These are phyloP conservation scores for Martiniozyma abietophila DNA, from an alignment of 805 yeast species.

Conservation along the genomic window DNA sequence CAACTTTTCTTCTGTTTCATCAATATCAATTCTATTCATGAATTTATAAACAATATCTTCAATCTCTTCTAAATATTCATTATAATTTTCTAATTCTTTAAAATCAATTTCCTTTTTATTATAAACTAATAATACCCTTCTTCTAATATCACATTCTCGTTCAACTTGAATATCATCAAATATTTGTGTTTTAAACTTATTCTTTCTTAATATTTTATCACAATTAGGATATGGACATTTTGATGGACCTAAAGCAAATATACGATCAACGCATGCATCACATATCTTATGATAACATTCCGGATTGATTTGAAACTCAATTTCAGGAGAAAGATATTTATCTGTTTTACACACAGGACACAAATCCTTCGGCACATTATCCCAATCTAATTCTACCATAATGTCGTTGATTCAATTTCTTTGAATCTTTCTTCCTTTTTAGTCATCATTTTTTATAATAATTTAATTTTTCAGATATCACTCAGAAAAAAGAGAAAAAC, in stretches of 20 bases:
- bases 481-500: too few relatives aligned
- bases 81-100: conserved; percentile 46
- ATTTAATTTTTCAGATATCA: too few relatives aligned
- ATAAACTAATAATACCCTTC: conserved; percentile 64
- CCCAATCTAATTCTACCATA: conserved; percentile 30
- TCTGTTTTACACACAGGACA: conserved; percentile 98
- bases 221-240: conserved; percentile 94
- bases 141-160: conserved; percentile 84
- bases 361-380: conserved; percentile 34
- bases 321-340: conserved; percentile 85
- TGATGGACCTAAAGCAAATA: conserved; percentile 90
- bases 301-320: conserved; percentile 86
- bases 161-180: conserved; percentile 89
- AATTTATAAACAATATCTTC: conserved; percentile 76
- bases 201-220: conserved; percentile 76
- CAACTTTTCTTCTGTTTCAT: conserved; percentile 55
- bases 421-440: too few relatives aligned
- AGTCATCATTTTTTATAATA: too few relatives aligned
- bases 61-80: conserved; percentile 72
- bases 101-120: conserved; percentile 78
- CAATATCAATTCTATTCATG: conserved; percentile 59
- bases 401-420: too few relatives aligned
- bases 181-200: conserved; percentile 83
- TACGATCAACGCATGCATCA: conserved; percentile 92
- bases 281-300: conserved; percentile 98